A percentile compares a stretch with the other conserved stretches of the same genome.
Conservation (phyloP, 352 stramenopile species). For the Globisporangium carolinianum region DNA sequence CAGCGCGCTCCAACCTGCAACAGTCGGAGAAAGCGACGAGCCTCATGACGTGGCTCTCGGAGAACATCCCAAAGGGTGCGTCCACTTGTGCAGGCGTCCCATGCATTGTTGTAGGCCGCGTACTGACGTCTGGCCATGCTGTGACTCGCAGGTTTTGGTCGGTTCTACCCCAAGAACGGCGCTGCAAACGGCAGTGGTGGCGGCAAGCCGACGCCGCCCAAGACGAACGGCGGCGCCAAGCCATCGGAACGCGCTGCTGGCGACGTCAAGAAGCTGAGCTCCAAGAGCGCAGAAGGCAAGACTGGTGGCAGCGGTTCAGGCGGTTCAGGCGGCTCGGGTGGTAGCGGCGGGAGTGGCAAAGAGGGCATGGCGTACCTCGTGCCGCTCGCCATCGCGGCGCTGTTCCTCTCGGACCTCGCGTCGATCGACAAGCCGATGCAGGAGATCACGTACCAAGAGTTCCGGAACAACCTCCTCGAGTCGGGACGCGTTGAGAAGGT, state of each 20-base stretch:
- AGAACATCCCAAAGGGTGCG: constrained; percentile 69
- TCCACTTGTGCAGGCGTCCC: too few relatives aligned
- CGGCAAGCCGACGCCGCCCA: constrained; percentile 28
- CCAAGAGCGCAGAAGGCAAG: constrained; percentile 35
- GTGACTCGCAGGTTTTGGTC: constrained; percentile 45
- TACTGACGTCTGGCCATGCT: too few relatives aligned
- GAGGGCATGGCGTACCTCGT: constrained; percentile 73
- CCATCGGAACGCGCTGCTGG: constrained; percentile 32
- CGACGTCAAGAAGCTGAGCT: constrained; percentile 68
- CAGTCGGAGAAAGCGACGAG: constrained; percentile 47
- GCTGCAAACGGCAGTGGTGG: constrained; percentile 11
- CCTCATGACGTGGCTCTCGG: constrained; percentile 67
- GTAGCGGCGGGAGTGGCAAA: constrained; percentile 29
- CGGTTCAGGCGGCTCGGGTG: constrained; percentile 17
- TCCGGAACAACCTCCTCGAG: constrained; percentile 82
- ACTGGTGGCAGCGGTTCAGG: constrained; percentile 27
- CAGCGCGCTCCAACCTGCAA: constrained; percentile 33
- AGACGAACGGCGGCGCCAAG: constrained; percentile 41
- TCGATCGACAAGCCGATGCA: constrained; percentile 79
- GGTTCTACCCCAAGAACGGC: constrained; percentile 82
- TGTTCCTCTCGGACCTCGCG: constrained; percentile 71
- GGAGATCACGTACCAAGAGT: constrained; percentile 91
- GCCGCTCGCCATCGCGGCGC: constrained; percentile 56
- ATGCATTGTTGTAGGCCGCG: too few relatives aligned
- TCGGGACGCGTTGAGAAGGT: constrained; percentile 84